A percentile compares a stretch with the other conserved stretches of the same genome.
phyloP scores from a whole-genome alignment of 2,329 filamentous ascomycete species.

The Aureobasidium musti region DNA sequence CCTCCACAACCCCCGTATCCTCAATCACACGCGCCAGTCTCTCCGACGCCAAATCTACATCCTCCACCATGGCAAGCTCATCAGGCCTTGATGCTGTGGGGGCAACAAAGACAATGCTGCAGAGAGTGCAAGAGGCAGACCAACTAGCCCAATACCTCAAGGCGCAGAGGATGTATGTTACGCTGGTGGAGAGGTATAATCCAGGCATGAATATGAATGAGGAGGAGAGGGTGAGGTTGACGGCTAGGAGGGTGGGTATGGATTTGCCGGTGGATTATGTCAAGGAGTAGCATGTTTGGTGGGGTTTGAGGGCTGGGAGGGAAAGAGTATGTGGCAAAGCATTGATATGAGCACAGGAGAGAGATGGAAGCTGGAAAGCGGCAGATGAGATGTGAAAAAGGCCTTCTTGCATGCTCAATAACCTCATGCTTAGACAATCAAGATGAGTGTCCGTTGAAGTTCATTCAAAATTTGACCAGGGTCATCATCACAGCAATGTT shows the following conservation, averaged over 20 bases:
- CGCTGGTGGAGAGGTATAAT: slow-evolving; percentile 87
- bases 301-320: too few relatives aligned
- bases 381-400: too few relatives aligned
- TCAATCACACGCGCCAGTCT: slow-evolving; percentile 8
- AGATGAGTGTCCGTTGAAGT: not conserved
- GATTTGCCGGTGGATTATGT: slow-evolving; percentile 63
- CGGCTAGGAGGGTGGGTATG: slow-evolving; percentile 86
- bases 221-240: slow-evolving; percentile 77
- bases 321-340: not conserved
- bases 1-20: slow-evolving; percentile 8
- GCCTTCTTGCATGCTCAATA: not conserved
- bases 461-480: not conserved
- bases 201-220: slow-evolving; percentile 87
- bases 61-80: not conserved
- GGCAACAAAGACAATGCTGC: slow-evolving; percentile 37
- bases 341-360: not conserved
- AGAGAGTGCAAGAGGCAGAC: slow-evolving; percentile 59
- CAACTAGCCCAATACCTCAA: slow-evolving; percentile 79
- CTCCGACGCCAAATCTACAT: not conserved
- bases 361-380: too few relatives aligned
- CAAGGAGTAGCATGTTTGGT: not conserved
- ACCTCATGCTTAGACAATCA: too few relatives aligned
- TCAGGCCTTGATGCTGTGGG: slow-evolving; percentile 13
- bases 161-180: slow-evolving; percentile 81
- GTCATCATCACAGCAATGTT: not conserved